Percentiles rank a stretch among this genome's conserved stretches.
These are phyloP conservation scores for Arthrobotrys sphaeroides DNA, from an alignment of 2,329 filamentous ascomycete species.

Conservation along the genomic window DNA sequence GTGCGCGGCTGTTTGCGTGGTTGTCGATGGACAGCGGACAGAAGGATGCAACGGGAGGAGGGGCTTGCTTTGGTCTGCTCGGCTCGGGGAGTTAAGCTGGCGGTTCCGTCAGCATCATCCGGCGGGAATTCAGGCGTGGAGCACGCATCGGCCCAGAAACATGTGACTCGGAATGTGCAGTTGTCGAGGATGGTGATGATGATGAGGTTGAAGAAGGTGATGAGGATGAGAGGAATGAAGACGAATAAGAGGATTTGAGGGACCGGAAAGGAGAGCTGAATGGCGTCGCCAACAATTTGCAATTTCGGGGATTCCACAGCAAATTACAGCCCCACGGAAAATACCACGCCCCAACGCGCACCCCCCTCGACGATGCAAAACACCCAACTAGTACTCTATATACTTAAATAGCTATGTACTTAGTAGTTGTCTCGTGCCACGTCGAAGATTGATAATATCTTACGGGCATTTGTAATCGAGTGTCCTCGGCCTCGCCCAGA, in stretches of 20 bases:
- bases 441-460: too few relatives aligned
- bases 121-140: conserved; percentile 6
- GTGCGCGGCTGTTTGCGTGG: neutral
- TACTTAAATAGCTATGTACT: too few relatives aligned
- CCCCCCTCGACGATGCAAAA: too few relatives aligned
- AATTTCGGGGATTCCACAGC: conserved; percentile 28
- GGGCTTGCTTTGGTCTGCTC: neutral
- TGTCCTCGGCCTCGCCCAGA: too few relatives aligned
- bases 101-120: conserved; percentile 38
- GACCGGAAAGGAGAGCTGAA: neutral
- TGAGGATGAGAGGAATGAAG: neutral
- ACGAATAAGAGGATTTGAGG: too few relatives aligned
- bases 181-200: neutral
- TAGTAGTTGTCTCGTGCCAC: too few relatives aligned
- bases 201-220: neutral
- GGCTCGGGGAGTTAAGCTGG: conserved; percentile 43
- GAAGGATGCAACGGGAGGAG: too few relatives aligned
- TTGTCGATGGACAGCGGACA: neutral
- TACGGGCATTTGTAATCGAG: too few relatives aligned
- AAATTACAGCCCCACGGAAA: neutral
- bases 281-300: conserved; percentile 6
- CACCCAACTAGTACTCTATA: too few relatives aligned
- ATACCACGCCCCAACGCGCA: too few relatives aligned
- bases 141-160: conserved; percentile 26
- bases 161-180: conserved; percentile 6